Evolutionary conservation across 345 rosid genomes (phyloP), one percentile per base, ranked within the genome.

Genomic region (Hirschfeldia incana): DNA sequence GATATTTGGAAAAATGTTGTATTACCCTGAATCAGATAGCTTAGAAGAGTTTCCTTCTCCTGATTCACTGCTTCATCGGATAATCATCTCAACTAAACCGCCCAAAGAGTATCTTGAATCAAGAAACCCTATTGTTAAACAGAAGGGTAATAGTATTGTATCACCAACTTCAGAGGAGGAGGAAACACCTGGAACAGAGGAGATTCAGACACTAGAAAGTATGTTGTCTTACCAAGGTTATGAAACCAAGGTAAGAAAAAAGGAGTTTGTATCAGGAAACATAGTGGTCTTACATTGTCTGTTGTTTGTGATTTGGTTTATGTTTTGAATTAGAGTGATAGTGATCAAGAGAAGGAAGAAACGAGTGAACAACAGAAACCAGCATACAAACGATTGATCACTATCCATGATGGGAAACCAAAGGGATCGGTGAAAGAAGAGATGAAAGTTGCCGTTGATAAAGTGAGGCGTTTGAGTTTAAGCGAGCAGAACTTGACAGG

Each of bases 11-110:
- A 75, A 75, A 37, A 86, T 86, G 86, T 80, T 95, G 72, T 88
- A 89, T 74, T 69, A 79, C 82, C 94, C 99, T 44, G 86, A 79
- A 27, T 84, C 88, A 58, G 91, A 89, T 55, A 71, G 80, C 85
- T 86, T 95, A 44, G 65, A 32, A 49, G 92, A 93, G 46, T 89
- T 93, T 80, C 99, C 98, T 66, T 87, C 98, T 12, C 98, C 99
- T 1, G 90, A 90, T 73, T 88, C 90, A 21, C 28, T 95, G 75
- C 88, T 84, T 84, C 76, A 78, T 64, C 88, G 87, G 61, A 85
- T 95, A 39, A 85, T 95, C n/a, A 90, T 95, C 70, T 95, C 99
- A 34, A 95, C 99, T 12, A 95, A 95, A 76, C 99, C 91, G 0
- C 99, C 99, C 15, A 90, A 88, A 79, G 98, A 95, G 80, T 91